Evolutionary conservation across 495 filamentous ascomycete genomes (phyloP).

Genomic region (Chlorociboria aeruginascens): DNA sequence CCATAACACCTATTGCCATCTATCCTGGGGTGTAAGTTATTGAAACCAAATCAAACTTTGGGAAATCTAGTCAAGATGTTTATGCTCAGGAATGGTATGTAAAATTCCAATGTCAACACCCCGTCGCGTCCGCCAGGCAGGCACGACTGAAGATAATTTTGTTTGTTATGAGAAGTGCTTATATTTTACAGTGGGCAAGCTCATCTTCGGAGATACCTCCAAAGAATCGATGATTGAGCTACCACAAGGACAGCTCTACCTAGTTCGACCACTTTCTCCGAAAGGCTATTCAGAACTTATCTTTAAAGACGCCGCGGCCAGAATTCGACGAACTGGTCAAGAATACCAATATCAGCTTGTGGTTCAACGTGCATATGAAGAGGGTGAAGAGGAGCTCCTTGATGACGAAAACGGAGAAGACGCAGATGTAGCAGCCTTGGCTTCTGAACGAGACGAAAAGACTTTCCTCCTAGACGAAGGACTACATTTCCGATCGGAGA

Average conservation of each 20-base stretch:
- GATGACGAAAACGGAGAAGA: conserved; percentile 76
- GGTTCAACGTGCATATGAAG: conserved; percentile 89
- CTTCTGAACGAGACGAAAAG: conserved; percentile 85
- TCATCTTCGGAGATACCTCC: conserved; percentile 81
- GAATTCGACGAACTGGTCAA: conserved; percentile 83
- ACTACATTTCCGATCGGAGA: conserved; percentile 76
- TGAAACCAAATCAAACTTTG: no score
- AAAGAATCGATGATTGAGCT: conserved; percentile 94
- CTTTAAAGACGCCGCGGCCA: conserved; percentile 91
- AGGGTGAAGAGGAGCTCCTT: conserved; percentile 84
- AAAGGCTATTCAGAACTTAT: conserved; percentile 98
- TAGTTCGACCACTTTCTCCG: conserved; percentile 86
- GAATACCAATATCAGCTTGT: conserved; percentile 97
- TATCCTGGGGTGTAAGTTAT: no score
- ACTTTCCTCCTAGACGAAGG: conserved; percentile 86
- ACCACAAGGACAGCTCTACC: conserved; percentile 88
- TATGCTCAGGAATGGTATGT: conserved; percentile 57
- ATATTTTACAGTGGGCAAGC: conserved; percentile 60
- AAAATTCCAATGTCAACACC: conserved; percentile 25
- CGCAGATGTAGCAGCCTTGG: conserved; percentile 50
- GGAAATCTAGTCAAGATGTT: conserved; percentile 36
- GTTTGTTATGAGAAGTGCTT: conserved; percentile 5
- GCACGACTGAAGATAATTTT: conserved; percentile 3
- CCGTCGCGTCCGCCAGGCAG: conserved; percentile 5
- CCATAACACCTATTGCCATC: no score